Base-by-base conservation (phyloP, 495 filamentous ascomycete species). In the Tuber borchii region DNA sequence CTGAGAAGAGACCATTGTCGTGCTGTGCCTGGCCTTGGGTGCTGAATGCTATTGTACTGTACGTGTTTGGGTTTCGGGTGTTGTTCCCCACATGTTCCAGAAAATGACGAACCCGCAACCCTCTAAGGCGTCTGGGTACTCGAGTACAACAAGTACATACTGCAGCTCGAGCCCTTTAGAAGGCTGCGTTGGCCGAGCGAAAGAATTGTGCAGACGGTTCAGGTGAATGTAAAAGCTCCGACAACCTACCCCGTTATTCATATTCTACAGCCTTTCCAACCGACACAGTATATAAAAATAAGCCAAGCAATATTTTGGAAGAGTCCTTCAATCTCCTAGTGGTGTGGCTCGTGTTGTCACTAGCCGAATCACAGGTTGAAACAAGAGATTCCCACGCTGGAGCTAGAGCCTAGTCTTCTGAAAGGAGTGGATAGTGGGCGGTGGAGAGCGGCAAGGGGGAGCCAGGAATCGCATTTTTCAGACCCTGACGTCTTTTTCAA, bases 221-320 rank as follows among this genome's bases (percentile, higher is more conserved):
- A 6, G 51, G 12, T n/a, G 10, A 10, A 61, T 31, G 12, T 12
- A 16, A 65, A 34, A 14, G 56, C 26, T 34, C 56, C 4, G 31
- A 65, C 56, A 65, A 34, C 56, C 56, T 65, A 65, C 56, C 56
- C 56, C 56, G 56, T 65, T 65, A 8, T 65, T 65, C 26, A 65
- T 34, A 17, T 34, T 65, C 56, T 16, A 26, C 56, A 65, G 26
- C 56, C 56, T 65, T 65, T 65, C 56, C 26, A 65, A 65, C 26
- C 0, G 1, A 65, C 56, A 65, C 26, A 14, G 17, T 65, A 34
- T 65, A 19, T 34, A 4, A 16, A 34, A 34, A 17, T 19, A 34
- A 65, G 31, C 56, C 56, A 65, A 31, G 26, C 56, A 14, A 34
- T 65, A 34, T 65, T 65, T 34, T 65, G 26, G 56, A 31, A 34